Percentiles rank a stretch among this genome's conserved stretches.
These are phyloP conservation scores for Wallacemonas rigidus DNA, from an alignment of 208 protist species.

Conservation along the genomic window DNA sequence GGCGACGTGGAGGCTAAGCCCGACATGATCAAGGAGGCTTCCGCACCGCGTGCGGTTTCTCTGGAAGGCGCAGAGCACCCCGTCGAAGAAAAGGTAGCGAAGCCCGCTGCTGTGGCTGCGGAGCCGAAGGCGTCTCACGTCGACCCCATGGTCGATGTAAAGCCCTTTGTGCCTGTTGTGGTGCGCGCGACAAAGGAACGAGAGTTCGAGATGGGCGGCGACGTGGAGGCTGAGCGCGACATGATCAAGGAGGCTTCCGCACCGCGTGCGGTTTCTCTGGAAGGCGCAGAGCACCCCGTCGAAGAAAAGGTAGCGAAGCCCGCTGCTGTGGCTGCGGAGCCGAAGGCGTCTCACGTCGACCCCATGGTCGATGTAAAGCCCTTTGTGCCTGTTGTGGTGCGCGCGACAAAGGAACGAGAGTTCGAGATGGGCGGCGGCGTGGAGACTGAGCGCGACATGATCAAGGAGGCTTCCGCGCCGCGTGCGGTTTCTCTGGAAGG, in stretches of 20 bases:
- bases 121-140: background rate
- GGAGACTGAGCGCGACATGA: background rate
- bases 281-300: background rate
- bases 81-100: background rate
- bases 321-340: too few relatives aligned
- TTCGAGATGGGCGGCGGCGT: constrained; percentile 3
- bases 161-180: constrained; percentile 4
- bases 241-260: background rate
- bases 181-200: constrained; percentile 6
- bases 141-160: constrained; percentile 1
- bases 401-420: constrained; percentile 3
- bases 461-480: background rate
- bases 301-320: background rate
- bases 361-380: background rate
- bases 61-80: background rate
- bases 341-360: background rate
- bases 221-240: background rate
- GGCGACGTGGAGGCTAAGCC: background rate
- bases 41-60: background rate
- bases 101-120: background rate
- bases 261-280: constrained; percentile 3
- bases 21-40: background rate
- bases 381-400: constrained; percentile 7
- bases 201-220: constrained; percentile 5
- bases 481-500: constrained; percentile 4